Evolutionary conservation across 2,329 filamentous ascomycete species (phyloP).

Genomic region (Cladorrhinum sp.): DNA sequence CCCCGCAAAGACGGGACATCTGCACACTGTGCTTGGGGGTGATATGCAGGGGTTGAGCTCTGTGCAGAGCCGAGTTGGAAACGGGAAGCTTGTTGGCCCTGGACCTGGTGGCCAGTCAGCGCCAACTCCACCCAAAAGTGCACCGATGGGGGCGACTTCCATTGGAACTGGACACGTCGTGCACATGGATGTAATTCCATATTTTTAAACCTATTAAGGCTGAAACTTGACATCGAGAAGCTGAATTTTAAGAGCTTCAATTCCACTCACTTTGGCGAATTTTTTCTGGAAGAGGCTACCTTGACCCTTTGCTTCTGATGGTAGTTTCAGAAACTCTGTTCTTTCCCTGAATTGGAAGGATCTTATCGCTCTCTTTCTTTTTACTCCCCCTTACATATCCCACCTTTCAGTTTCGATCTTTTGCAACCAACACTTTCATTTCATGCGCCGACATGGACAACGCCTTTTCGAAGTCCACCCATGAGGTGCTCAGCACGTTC

Average conservation of each 20-base stretch:
- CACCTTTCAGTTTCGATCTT: conserved; percentile 1
- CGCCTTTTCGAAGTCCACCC: conserved; percentile 57
- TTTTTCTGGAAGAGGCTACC: conserved; percentile 11
- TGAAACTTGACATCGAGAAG: conserved; percentile 6
- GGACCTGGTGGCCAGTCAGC: conserved; percentile 18
- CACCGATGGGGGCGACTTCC: conserved; percentile 23
- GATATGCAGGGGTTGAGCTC: conserved; percentile 8
- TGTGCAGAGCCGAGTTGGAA: conserved; percentile 16
- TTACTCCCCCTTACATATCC: conserved; percentile 1
- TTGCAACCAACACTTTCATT: conserved; percentile 15
- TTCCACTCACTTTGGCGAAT: conserved; percentile 16
- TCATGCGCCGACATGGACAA: conserved; percentile 51
- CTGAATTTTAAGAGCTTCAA: conserved; percentile 1
- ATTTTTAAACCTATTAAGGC: conserved; percentile 14
- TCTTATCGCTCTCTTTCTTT: background rate
- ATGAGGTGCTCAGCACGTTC: conserved; percentile 59
- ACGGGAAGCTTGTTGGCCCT: conserved; percentile 6
- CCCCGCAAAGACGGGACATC: conserved; percentile 8
- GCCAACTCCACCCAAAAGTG: conserved; percentile 12
- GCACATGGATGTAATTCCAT: conserved; percentile 17
- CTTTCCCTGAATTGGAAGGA: conserved; percentile 18
- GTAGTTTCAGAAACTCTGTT: conserved; percentile 11
- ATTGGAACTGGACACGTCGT: conserved; percentile 29
- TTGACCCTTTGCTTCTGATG: conserved; percentile 15
- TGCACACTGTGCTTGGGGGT: background rate